Evolutionary conservation across 495 filamentous ascomycete genomes (phyloP), one percentile per base, ranked within the genome.

Genomic region (Penicillium samsonianum): DNA sequence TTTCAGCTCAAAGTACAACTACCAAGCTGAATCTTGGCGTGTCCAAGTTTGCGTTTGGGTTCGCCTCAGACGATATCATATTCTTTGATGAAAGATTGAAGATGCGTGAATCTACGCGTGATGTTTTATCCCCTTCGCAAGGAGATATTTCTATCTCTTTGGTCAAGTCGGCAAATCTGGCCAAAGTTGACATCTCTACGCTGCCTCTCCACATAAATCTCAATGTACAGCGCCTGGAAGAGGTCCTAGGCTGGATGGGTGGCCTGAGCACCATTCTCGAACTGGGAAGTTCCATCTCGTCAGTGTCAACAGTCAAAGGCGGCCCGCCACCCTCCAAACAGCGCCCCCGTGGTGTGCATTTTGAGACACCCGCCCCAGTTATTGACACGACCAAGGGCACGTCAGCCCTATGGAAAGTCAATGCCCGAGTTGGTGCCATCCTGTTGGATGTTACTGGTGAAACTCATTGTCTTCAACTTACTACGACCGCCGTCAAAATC

Each of bases 231-330:
- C 84, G 82, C 38, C 65, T 98, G 12, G 95, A 99, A 60, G 93
- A 96, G 50, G 88, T 88, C 5, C 82, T 98, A 50, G 82, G 84
- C 30, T 92, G 90, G 80, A 90, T 97, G 66, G 95, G 94, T 16
- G 95, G 95, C 0, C 75, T 99, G 19, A 97, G 93, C 65, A 91
- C 91, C 58, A 88, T 99, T 43, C 73, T 99, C 30, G 93, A 92
- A 59, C 82, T 96, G 59, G 87, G 91, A 49, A 90, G 82, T 60
- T 97, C 92, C 1, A 88, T 95, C 28, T 84, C 86, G 22, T 92
- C 90, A 1, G 86, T 84, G 54, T 79, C 83, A 9, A 86, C 87
- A 0, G 77, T 81, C 26, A 77, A 78, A 50, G 70, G 69, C 10
- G 58, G 60, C 0, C 70, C 65, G 10, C 57, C 65, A 19, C 65